Conservation (phyloP, 768 basidiomycete species). For the Candolleomyces eurysporus region DNA sequence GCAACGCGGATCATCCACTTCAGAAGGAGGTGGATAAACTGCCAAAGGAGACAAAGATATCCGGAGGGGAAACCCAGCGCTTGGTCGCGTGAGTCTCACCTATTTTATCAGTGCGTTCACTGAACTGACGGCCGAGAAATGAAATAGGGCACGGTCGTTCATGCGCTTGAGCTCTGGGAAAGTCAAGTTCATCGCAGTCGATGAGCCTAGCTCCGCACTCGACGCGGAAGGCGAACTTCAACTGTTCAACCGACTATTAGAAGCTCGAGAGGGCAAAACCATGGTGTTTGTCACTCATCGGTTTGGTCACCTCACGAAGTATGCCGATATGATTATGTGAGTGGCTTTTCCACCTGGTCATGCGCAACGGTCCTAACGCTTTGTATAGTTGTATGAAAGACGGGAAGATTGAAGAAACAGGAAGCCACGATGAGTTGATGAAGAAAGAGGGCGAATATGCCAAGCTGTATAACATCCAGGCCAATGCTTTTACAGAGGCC, state of each 20-base stretch:
- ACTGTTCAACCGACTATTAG: conserved; percentile 39
- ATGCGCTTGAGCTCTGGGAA: conserved; percentile 38
- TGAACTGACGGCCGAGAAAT: conserved; percentile 1
- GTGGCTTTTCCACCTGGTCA: conserved; percentile 13
- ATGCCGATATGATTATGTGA: conserved; percentile 54
- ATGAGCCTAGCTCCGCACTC: conserved; percentile 59
- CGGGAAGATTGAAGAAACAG: conserved; percentile 37
- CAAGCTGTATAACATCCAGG: conserved; percentile 40
- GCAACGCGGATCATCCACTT: conserved; percentile 30
- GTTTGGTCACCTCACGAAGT: conserved; percentile 46
- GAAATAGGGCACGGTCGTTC: conserved; percentile 40
- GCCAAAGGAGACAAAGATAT: conserved; percentile 28
- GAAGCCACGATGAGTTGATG: conserved; percentile 41
- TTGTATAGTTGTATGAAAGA: conserved; percentile 44
- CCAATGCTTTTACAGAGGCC: conserved; percentile 21
- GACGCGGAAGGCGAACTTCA: conserved; percentile 54
- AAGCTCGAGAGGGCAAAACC: conserved; percentile 44
- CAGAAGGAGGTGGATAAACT: conserved; percentile 21
- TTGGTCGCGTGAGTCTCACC: conserved; percentile 41
- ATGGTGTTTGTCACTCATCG: conserved; percentile 58
- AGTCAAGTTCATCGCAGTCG: conserved; percentile 49
- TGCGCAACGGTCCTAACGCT: conserved; percentile 15
- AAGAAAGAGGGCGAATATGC: conserved; percentile 35
- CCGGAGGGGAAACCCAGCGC: conserved; percentile 49
- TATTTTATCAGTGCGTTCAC: background rate